Evolutionary conservation across 768 basidiomycete species (phyloP), one percentile per base, ranked within the genome.

Genomic region (Boletus rubescentipes): DNA sequence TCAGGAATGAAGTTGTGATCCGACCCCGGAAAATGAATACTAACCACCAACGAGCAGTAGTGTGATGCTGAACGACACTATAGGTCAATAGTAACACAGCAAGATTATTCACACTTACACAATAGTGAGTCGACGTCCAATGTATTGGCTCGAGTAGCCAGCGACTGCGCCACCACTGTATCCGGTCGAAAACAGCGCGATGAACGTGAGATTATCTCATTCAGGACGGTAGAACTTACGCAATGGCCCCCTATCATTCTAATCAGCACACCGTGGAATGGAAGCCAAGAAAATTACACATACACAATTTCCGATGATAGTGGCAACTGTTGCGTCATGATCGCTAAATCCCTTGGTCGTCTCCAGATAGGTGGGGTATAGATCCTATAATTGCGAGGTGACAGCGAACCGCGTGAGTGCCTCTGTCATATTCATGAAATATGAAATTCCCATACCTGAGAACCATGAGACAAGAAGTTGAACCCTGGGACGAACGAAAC

Each of bases 71-170:
- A 50, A 45, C 10, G 30, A 73, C 14, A 18, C 8, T 20, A 32
- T 20, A 31, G 46, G 23, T 39, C 20, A 26, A 39, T 4, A 3
- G 8, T 20, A 23, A 35, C 1, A 20, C 21, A 21, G 15, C 38
- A 31, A 9, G 6, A 4, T 2, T n/a, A n/a, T n/a, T n/a, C n/a
- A n/a, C n/a, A 42, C 65, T 53, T 35, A 61, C 61, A 91, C 70
- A 57, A 91, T 91, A 8, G 89, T 89, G 48, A 94, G 75, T 16
- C 93, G 79, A 51, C 93, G 82, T 5, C 93, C 93, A 47, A 89
- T 72, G 66, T 86, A 86, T 61, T 94, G 93, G 37, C 85, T 87
- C 6, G 75, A 44, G 65, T 73, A 83, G 5, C 91, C 91, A 16
- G 87, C 88, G 47, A 91, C 69, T 4, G 73, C 72, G 46, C 91